A percentile compares a stretch with the other conserved stretches of the same genome.
phyloP scores from a whole-genome alignment of 2,329 filamentous ascomycete species.

The Aschersonia sp. region DNA sequence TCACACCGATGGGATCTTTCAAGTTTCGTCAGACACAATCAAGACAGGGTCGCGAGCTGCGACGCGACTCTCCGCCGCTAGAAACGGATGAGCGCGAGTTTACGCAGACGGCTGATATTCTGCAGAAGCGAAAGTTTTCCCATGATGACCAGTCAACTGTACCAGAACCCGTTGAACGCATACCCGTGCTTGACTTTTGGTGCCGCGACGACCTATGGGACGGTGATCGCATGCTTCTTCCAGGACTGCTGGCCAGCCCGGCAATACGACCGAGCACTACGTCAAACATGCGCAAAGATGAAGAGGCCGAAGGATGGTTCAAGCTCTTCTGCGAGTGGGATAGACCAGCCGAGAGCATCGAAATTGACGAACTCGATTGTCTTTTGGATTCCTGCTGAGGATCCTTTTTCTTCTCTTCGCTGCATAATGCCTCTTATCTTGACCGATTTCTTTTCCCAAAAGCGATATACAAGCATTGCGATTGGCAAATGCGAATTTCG shows the following conservation, averaged over 20 bases:
- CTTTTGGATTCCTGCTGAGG: slow-evolving; percentile 62
- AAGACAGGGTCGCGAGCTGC: slow-evolving; percentile 25
- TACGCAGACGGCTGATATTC: slow-evolving; percentile 80
- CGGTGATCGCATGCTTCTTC: slow-evolving; percentile 21
- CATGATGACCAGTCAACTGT: slow-evolving; percentile 21
- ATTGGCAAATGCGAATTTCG: too few species aligned
- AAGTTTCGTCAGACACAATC: slow-evolving; percentile 26
- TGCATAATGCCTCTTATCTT: neutral
- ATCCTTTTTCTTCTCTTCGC: neutral
- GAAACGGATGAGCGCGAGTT: slow-evolving; percentile 96
- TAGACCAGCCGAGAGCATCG: slow-evolving; percentile 72
- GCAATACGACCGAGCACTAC: slow-evolving; percentile 27
- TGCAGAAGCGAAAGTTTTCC: slow-evolving; percentile 50
- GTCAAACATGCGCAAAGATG: slow-evolving; percentile 19
- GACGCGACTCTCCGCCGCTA: slow-evolving; percentile 73
- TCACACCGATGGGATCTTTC: slow-evolving; percentile 50
- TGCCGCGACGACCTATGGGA: slow-evolving; percentile 38
- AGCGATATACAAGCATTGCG: too few species aligned
- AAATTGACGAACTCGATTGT: slow-evolving; percentile 84
- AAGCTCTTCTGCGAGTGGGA: slow-evolving; percentile 42
- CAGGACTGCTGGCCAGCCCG: slow-evolving; percentile 37
- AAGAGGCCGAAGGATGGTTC: slow-evolving; percentile 24
- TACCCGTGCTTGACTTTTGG: slow-evolving; percentile 16
- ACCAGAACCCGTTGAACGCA: slow-evolving; percentile 16
- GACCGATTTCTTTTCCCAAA: slow-evolving; percentile 1